phyloP scores from a whole-genome alignment of 495 filamentous ascomycete species.

The Penicillium ucsense region DNA sequence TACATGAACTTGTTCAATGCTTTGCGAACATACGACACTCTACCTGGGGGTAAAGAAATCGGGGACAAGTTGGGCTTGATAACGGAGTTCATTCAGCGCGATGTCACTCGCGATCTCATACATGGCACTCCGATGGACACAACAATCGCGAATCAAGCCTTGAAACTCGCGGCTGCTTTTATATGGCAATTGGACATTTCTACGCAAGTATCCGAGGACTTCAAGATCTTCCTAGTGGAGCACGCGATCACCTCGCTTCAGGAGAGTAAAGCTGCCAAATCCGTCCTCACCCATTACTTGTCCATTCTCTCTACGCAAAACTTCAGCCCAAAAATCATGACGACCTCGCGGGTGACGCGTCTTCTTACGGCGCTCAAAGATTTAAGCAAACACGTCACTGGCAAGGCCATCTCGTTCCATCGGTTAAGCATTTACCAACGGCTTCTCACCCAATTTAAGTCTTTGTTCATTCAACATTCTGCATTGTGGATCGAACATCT shows the following conservation, averaged over 20 bases:
- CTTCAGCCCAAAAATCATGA: constrained; percentile 67
- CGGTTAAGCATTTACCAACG: constrained; percentile 68
- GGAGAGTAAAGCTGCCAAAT: constrained; percentile 58
- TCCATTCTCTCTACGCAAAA: constrained; percentile 67
- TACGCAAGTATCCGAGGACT: constrained; percentile 59
- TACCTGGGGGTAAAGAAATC: constrained; percentile 61
- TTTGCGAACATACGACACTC: constrained; percentile 65
- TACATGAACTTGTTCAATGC: constrained; percentile 71
- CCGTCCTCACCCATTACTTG: constrained; percentile 66
- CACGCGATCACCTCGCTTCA: constrained; percentile 61
- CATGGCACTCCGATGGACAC: constrained; percentile 37
- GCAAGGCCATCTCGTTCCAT: constrained; percentile 64
- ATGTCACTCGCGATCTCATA: constrained; percentile 42
- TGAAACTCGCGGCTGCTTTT: constrained; percentile 65
- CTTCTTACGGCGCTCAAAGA: constrained; percentile 58
- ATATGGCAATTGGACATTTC: constrained; percentile 58
- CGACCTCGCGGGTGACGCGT: constrained; percentile 50
- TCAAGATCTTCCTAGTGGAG: constrained; percentile 69
- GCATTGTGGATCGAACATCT: constrained; percentile 65
- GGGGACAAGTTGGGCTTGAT: constrained; percentile 65
- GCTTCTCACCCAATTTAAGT: constrained; percentile 57
- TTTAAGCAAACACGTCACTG: constrained; percentile 63
- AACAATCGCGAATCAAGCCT: constrained; percentile 61
- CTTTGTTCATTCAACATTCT: constrained; percentile 51
- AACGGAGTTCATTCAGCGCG: constrained; percentile 68